Evolutionary conservation across 75 land plant genomes (phyloP).

Genomic region (Cupressus sempervirens): DNA sequence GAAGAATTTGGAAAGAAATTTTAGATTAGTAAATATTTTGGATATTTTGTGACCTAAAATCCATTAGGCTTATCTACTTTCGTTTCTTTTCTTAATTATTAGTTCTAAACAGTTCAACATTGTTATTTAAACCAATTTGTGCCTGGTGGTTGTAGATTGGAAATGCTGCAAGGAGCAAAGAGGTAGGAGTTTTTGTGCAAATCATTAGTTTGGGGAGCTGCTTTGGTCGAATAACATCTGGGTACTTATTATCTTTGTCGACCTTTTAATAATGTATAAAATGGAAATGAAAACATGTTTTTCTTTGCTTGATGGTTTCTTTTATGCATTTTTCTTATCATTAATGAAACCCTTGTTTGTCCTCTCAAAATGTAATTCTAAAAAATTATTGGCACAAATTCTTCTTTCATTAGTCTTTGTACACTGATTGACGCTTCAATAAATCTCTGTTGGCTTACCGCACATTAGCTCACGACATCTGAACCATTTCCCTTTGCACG

Average conservation of each 20-base stretch:
- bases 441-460: neutral
- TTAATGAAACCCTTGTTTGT: neutral
- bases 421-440: neutral
- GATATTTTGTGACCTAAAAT: neutral
- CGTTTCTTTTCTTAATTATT: neutral
- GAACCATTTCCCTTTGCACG: too few species aligned
- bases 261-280: neutral
- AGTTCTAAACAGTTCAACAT: neutral
- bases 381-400: neutral
- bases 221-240: conserved; percentile 40
- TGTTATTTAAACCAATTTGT: conserved; percentile 1
- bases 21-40: neutral
- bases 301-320: neutral
- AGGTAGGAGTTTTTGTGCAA: conserved; percentile 30
- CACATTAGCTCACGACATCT: too few species aligned
- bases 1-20: neutral
- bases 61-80: neutral
- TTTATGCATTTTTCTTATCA: neutral
- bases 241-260: conserved; percentile 21
- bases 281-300: neutral
- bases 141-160: conserved; percentile 32
- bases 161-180: conserved; percentile 25
- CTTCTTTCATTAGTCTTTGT: neutral
- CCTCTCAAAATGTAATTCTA: neutral
- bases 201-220: conserved; percentile 48